Evolutionary conservation across 2,329 filamentous ascomycete species (phyloP), one percentile per base, ranked within the genome.

Genomic region (Aspergillus brunneoviolaceus): DNA sequence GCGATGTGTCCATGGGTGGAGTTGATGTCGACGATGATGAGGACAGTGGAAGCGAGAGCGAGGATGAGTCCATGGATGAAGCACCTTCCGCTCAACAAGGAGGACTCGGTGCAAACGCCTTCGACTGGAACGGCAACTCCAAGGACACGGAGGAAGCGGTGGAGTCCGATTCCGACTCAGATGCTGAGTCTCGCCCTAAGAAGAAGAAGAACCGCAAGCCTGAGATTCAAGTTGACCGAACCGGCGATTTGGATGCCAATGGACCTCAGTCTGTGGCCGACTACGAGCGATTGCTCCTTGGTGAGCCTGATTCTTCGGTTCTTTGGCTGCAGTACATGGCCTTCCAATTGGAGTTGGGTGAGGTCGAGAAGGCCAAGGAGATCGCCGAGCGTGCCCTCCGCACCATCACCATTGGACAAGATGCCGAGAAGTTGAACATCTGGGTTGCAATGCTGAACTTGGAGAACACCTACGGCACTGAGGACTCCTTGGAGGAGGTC

Each of bases 261-360:
- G 94, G 94, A 0, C 95, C 95, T 2, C 92, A 96, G 73, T 94
- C 91, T 1, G 85, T 91, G 16, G 91, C 90, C 63, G 96, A 99
- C 76, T 99, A 92, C 75, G 96, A 99, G 79, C 89, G 95, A 67
- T 87, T 97, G 25, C 85, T 99, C 48, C 86, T 99, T 23, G 91
- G 92, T 58, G 90, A 96, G 73, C 92, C 95, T 2, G 92, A 98
- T 78, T 94, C 91, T n/a, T 96, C 94, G 0, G 83, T 89, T 63
- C 84, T 98, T 29, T 99, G 95, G 95, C 91, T 97, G 57, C 86
- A 91, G 66, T 99, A 99, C 79, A 98, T 99, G 92, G 92, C 93
- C n/a, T 96, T 96, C 84, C 92, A 98, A 77, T 88, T 97, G 76
- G 89, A 96, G 72, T 85, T 96, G 55, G 91, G 91, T 72, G 95